These are phyloP conservation scores for Aspergillus novoparasiticus DNA, from an alignment of 2,329 filamentous ascomycete genomes.

Conservation along the genomic window DNA sequence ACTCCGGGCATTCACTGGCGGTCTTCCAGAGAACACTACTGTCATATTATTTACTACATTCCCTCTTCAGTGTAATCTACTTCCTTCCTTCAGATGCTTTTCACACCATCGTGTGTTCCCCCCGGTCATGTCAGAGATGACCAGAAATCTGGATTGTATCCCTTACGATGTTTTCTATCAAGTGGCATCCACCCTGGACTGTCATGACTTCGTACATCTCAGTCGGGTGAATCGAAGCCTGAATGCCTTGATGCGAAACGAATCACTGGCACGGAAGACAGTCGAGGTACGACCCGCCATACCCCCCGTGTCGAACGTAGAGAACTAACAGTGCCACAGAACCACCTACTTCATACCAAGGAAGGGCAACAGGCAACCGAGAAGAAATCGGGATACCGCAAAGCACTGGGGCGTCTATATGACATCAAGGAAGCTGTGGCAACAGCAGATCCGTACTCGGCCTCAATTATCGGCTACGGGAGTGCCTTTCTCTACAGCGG, in stretches of 20 bases:
- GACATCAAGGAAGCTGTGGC: conserved; percentile 64
- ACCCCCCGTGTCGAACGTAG: not conserved
- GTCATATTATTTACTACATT: not conserved
- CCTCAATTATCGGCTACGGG: conserved; percentile 61
- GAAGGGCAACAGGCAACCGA: conserved; percentile 46
- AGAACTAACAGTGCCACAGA: conserved; percentile 34
- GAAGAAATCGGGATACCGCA: conserved; percentile 49
- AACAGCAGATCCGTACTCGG: conserved; percentile 63
- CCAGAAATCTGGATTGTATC: conserved; percentile 47
- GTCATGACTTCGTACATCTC: conserved; percentile 62
- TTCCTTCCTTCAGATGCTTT: conserved; percentile 5
- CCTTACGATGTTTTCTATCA: conserved; percentile 68
- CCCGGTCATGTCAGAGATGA: conserved; percentile 25
- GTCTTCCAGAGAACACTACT: not conserved
- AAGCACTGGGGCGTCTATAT: conserved; percentile 61
- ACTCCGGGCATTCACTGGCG: not conserved
- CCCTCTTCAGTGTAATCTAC: not conserved
- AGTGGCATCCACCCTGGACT: conserved; percentile 57
- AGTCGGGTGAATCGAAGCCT: conserved; percentile 57
- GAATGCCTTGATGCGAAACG: conserved; percentile 54
- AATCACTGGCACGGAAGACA: conserved; percentile 59
- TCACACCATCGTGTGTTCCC: conserved; percentile 3
- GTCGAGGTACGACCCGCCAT: conserved; percentile 53
- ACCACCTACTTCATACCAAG: conserved; percentile 44
- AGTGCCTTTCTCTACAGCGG: conserved; percentile 64